Conservation (phyloP, 2,329 filamentous ascomycete genomes). For the Nemania serpens region DNA sequence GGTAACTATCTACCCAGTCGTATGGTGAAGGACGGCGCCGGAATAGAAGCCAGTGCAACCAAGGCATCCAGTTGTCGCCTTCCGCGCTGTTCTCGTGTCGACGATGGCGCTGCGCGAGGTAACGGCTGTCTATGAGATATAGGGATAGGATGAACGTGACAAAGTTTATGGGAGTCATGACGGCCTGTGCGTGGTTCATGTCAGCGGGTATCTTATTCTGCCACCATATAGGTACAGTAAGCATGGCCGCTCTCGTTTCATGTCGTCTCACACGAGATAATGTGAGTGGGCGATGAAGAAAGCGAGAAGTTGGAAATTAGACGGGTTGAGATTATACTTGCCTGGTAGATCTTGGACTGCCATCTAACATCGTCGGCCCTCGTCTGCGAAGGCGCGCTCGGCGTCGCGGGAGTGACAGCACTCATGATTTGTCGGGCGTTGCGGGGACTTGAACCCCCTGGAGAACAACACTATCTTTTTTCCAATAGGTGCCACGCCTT, state of each 20-base stretch:
- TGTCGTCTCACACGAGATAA: neutral
- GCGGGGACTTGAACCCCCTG: too few relatives aligned
- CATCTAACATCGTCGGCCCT: constrained; percentile 1
- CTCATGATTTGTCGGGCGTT: too few relatives aligned
- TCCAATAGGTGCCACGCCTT: too few relatives aligned
- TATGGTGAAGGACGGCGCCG: constrained; percentile 47
- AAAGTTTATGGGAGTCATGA: constrained; percentile 68
- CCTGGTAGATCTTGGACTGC: constrained; percentile 34
- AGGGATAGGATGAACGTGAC: constrained; percentile 69
- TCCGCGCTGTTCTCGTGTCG: constrained; percentile 3
- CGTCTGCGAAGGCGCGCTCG: neutral
- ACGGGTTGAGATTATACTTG: constrained; percentile 18
- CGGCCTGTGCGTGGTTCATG: constrained; percentile 39
- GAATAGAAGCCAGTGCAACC: constrained; percentile 50
- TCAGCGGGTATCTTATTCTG: neutral
- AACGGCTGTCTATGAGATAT: constrained; percentile 62
- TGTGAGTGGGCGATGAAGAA: neutral
- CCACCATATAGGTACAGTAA: too few relatives aligned
- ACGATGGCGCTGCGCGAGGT: constrained; percentile 53
- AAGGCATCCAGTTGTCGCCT: constrained; percentile 37
- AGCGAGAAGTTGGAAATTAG: neutral
- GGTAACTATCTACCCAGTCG: constrained; percentile 38
- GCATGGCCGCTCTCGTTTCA: neutral
- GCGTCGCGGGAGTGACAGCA: neutral
- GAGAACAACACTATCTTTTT: too few relatives aligned